phyloP scores from a whole-genome alignment of 192 early-diverging fungal species.

The Obelidium mucronatum region DNA sequence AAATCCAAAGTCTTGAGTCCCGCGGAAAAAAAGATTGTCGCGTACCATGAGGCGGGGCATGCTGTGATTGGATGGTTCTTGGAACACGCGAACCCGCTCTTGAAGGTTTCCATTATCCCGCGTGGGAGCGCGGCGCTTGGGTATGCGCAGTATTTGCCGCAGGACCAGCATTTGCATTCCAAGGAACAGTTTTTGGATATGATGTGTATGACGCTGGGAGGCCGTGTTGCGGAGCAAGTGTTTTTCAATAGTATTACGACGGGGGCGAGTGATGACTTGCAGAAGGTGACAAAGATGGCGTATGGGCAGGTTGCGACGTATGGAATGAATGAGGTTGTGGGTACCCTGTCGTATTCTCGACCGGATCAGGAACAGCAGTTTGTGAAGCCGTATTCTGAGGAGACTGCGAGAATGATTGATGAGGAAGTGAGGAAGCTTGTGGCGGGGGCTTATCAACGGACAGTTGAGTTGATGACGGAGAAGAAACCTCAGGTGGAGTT shows the following conservation, averaged over 20 bases:
- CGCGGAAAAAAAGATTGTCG: constrained; percentile 98
- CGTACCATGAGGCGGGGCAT: constrained; percentile 99
- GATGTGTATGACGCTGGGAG: constrained; percentile 70
- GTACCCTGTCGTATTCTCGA: constrained; percentile 84
- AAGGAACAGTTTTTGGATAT: constrained; percentile 87
- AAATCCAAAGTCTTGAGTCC: constrained; percentile 94
- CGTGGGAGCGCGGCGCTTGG: constrained; percentile 94
- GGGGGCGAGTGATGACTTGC: constrained; percentile 96
- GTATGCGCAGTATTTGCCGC: constrained; percentile 98
- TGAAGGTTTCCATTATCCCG: constrained; percentile 99
- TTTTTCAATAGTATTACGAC: constrained; percentile 96
- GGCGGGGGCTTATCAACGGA: constrained; percentile 80
- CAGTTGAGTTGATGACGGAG: constrained; percentile 82
- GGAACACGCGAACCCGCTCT: constrained; percentile 91
- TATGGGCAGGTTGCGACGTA: constrained; percentile 95
- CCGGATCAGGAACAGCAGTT: constrained; percentile 76
- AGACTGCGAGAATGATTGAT: constrained; percentile 94
- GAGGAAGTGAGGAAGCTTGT: constrained; percentile 91
- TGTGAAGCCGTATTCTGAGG: constrained; percentile 96
- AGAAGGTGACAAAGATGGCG: constrained; percentile 97
- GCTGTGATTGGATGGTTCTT: constrained; percentile 99
- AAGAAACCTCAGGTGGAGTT: constrained; percentile 88
- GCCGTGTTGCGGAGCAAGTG: constrained; percentile 80
- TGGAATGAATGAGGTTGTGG: constrained; percentile 92
- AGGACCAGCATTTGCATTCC: constrained; percentile 96